These are phyloP conservation scores for Groenewaldozyma sp. DNA, from an alignment of 1,139 yeast genomes.

Conservation along the genomic window DNA sequence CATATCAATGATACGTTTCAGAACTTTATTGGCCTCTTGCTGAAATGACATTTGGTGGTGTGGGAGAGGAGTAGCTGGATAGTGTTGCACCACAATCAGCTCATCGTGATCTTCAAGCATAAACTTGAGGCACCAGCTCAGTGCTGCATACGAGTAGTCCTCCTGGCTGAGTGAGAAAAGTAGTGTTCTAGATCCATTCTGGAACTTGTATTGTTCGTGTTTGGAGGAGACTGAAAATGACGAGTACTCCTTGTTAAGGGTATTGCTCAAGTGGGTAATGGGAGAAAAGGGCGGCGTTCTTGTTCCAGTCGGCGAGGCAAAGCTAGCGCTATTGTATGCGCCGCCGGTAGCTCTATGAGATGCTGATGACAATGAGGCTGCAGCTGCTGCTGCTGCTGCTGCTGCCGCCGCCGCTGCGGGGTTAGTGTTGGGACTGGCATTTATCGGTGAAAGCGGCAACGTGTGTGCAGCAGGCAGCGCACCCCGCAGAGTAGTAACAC, in stretches of 20 bases:
- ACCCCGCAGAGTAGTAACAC: neutral
- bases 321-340: neutral
- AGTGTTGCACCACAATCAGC: conserved; percentile 20
- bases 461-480: neutral
- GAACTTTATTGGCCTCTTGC: conserved; percentile 14
- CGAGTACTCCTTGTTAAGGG: conserved; percentile 6
- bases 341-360: neutral
- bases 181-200: conserved; percentile 20
- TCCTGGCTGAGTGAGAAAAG: conserved; percentile 18
- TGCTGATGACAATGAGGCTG: neutral
- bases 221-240: conserved; percentile 21
- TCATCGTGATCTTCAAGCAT: conserved; percentile 24
- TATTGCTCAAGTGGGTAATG: neutral
- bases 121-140: conserved; percentile 19
- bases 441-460: neutral
- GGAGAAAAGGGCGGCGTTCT: too few species aligned
- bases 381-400: too few species aligned
- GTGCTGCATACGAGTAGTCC: conserved; percentile 15
- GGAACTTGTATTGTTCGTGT: conserved; percentile 15
- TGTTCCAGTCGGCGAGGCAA: too few species aligned
- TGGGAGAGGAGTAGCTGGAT: conserved; percentile 6
- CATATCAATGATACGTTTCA: conserved; percentile 14
- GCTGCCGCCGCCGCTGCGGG: too few species aligned
- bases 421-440: too few species aligned
- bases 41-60: conserved; percentile 1